Percentiles rank a stretch among this genome's conserved stretches.
These are phyloP conservation scores for Xerocomus nothofagi DNA, from an alignment of 1,284 basidiomycete genomes.

Conservation along the genomic window DNA sequence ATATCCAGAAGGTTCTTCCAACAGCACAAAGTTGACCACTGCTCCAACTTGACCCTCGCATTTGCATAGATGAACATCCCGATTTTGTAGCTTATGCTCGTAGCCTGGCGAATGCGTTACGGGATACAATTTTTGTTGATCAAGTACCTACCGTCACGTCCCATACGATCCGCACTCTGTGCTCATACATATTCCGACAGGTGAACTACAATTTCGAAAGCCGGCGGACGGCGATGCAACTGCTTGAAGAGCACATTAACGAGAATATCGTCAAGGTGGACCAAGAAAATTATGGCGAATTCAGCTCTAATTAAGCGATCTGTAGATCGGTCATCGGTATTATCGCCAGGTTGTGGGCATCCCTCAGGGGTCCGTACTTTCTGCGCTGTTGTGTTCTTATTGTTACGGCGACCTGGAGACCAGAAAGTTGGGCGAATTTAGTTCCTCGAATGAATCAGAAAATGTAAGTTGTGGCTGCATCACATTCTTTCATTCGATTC, in stretches of 20 bases:
- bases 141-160: conserved; percentile 48
- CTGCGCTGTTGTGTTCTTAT: conserved; percentile 86
- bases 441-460: conserved; percentile 56
- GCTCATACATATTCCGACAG: conserved; percentile 32
- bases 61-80: conserved; percentile 60
- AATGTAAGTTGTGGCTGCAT: conserved; percentile 47
- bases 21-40: background rate
- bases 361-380: conserved; percentile 93
- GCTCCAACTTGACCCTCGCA: background rate
- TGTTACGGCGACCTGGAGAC: conserved; percentile 93
- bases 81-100: conserved; percentile 72
- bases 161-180: background rate
- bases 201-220: conserved; percentile 61
- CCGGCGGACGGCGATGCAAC: conserved; percentile 62
- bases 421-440: conserved; percentile 44
- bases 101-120: conserved; percentile 62
- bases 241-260: conserved; percentile 87
- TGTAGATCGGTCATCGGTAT: conserved; percentile 74
- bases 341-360: conserved; percentile 91
- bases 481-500: background rate
- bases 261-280: conserved; percentile 87
- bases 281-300: background rate
- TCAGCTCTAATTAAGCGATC: background rate
- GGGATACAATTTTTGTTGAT: conserved; percentile 85
- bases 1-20: conserved; percentile 56